Evolutionary conservation across 2,329 filamentous ascomycete genomes (phyloP), one percentile per base, ranked within the genome.

Genomic region (Phialophora verrucosa): DNA sequence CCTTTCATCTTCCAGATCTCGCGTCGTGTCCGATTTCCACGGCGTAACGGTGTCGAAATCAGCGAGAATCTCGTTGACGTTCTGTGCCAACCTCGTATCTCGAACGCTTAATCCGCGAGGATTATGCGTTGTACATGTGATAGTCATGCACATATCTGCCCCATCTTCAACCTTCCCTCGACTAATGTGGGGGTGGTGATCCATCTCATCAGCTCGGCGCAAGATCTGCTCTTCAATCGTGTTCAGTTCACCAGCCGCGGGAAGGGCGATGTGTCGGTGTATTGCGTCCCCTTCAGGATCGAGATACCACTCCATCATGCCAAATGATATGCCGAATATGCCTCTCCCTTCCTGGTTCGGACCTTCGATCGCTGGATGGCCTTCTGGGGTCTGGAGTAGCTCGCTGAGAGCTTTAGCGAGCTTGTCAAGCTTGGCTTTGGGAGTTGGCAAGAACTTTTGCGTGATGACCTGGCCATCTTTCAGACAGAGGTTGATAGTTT

Each of bases 61-160:
- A n/a, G 35, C 38, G 35, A 68, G 54, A 7, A 70, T 23, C 44
- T 64, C 67, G 50, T 69, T 59, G 42, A 73, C 65, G 51, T 42
- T 66, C 20, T 29, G 44, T 1, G 71, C 71, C 20, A 73, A 60
- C 55, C 63, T 66, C n/a, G 62, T 64, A 51, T 73, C 71, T 54
- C 68, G 65, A 67, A 65, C 63, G 50, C 71, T 70, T 27, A 73
- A 63, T 5, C 71, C 71, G 31, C 64, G 67, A 54, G 71, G 71
- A 59, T 64, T 63, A 51, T 73, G 71, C 17, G 71, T 72, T n/a
- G 71, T 73, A 59, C 71, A 73, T 12, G 71, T 72, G 20, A 73
- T 65, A 14, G 69, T 72, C 53, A 71, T 59, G 54, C 31, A 64
- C 17, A 29, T 64, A 44, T 32, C n/a, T 51, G 23, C 53, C 51